These are phyloP conservation scores for Gynandropsis gynandra DNA, from an alignment of 345 rosid genomes.

Conservation along the genomic window DNA sequence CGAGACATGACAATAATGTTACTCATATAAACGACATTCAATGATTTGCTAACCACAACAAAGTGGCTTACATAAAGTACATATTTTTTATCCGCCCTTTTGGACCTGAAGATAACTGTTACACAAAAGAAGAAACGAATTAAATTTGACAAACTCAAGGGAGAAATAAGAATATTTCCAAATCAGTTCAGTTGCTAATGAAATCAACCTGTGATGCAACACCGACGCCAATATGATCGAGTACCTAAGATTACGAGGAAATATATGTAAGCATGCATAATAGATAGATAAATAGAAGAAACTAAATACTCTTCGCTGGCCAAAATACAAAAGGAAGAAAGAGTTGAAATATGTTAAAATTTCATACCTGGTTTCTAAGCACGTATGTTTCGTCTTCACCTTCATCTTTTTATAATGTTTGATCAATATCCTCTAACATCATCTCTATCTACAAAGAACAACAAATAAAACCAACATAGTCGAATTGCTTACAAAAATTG, in stretches of 20 bases:
- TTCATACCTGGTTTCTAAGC: slow-evolving; percentile 81
- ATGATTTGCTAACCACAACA: too few species aligned
- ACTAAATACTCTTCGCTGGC: too few species aligned
- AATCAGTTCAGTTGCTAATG: neutral
- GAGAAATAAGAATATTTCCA: neutral
- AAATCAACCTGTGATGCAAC: slow-evolving; percentile 89
- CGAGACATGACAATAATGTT: too few species aligned
- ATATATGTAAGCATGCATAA: neutral
- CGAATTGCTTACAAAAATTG: too few species aligned
- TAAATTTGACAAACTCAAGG: slow-evolving; percentile 2
- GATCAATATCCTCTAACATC: slow-evolving; percentile 97
- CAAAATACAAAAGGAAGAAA: too few species aligned
- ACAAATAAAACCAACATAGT: too few species aligned
- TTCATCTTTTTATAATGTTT: slow-evolving; percentile 94
- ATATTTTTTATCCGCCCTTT: slow-evolving; percentile 95
- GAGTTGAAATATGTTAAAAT: too few species aligned
- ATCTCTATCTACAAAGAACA: slow-evolving; percentile 62
- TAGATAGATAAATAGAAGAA: too few species aligned
- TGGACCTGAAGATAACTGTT: slow-evolving; percentile 93
- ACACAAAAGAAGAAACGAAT: neutral
- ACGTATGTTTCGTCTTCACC: slow-evolving; percentile 99
- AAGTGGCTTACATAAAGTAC: too few species aligned
- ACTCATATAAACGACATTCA: too few species aligned
- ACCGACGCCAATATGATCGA: slow-evolving; percentile 96
- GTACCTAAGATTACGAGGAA: slow-evolving; percentile 46